Base-by-base conservation (phyloP, 2,329 filamentous ascomycete species). In the Didymella exigua region DNA sequence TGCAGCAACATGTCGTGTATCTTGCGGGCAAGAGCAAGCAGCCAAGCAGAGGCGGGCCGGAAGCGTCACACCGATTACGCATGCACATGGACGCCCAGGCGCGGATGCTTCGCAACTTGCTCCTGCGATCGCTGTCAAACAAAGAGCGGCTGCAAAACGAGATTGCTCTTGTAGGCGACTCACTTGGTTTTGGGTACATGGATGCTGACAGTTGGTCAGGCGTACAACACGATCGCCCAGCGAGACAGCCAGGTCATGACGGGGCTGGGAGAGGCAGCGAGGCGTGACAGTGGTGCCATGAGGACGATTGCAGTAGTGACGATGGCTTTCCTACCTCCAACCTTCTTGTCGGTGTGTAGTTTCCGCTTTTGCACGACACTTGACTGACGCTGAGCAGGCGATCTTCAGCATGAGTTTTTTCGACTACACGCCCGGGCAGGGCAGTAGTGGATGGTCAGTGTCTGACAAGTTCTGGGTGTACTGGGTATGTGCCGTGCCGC, bases 401-500 rank as follows among this genome's bases (percentile, higher is more conserved):
- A 53, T 67, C 6, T 65, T 67, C 46, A 65, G 62, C 33, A 65
- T 63, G 59, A 61, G 54, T 40, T 67, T 67, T 31, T 67, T 64
- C 58, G 45, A 62, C 36, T 64, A 49, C 26, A 24, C 51, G 2
- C 59, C 62, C 8, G 48, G 21, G 1, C 13, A 52, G 26, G 56
- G 21, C 3, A 13, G 19, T 14, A 34, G 34, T 8, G 42, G 40
- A 16, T 67, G 64, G 62, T 52, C 40, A 1, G 50, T 65, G 0
- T 65, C 64, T 1, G 42, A 44, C n/a, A 59, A 59, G 41, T 60
- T 67, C 2, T 67, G 62, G 64, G 26, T 67, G 2, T 67, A 65
- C 34, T 67, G 54, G 54, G 56, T 24, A 2, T 52, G 42, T 45
- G 62, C 64, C 2, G 33, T 65, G 18, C 62, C 62, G 14, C 13